Conservation (phyloP, 257 asterid species). For the Primulina huaijiensis region DNA sequence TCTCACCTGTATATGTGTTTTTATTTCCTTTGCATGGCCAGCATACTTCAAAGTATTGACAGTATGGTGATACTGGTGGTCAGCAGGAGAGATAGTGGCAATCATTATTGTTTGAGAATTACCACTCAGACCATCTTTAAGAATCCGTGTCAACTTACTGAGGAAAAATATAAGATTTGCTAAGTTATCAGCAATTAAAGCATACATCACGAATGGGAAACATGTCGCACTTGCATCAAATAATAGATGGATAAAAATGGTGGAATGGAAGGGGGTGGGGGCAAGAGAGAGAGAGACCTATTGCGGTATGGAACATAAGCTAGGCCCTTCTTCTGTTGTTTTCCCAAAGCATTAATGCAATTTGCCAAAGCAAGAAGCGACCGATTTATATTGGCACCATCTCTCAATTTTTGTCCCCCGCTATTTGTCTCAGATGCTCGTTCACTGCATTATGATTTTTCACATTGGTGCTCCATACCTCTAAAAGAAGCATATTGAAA, state of each 20-base stretch:
- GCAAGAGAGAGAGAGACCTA: slow-evolving; percentile 43
- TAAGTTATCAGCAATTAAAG: slow-evolving; percentile 25
- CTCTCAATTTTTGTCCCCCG: slow-evolving; percentile 92
- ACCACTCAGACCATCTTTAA: slow-evolving; percentile 96
- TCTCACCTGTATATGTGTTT: slow-evolving; percentile 92
- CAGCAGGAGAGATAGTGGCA: slow-evolving; percentile 89
- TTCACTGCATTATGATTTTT: slow-evolving; percentile 59
- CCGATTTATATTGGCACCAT: slow-evolving; percentile 90
- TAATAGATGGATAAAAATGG: neutral
- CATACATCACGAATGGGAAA: slow-evolving; percentile 24
- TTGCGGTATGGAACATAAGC: slow-evolving; percentile 98
- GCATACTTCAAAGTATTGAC: slow-evolving; percentile 93
- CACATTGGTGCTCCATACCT: slow-evolving; percentile 15
- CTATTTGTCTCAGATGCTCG: slow-evolving; percentile 94
- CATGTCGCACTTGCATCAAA: slow-evolving; percentile 30
- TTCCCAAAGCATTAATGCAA: slow-evolving; percentile 95
- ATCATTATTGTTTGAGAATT: slow-evolving; percentile 95
- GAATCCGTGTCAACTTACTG: slow-evolving; percentile 97
- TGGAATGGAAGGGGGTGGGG: neutral
- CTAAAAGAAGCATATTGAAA: slow-evolving; percentile 21
- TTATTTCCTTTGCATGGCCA: slow-evolving; percentile 91
- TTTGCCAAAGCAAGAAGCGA: slow-evolving; percentile 98
- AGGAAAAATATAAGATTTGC: slow-evolving; percentile 28
- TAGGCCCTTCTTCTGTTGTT: slow-evolving; percentile 90
- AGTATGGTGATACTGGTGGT: slow-evolving; percentile 87